Base-by-base conservation (phyloP, 768 basidiomycete genomes). In the Podaxis carcinomalis region DNA sequence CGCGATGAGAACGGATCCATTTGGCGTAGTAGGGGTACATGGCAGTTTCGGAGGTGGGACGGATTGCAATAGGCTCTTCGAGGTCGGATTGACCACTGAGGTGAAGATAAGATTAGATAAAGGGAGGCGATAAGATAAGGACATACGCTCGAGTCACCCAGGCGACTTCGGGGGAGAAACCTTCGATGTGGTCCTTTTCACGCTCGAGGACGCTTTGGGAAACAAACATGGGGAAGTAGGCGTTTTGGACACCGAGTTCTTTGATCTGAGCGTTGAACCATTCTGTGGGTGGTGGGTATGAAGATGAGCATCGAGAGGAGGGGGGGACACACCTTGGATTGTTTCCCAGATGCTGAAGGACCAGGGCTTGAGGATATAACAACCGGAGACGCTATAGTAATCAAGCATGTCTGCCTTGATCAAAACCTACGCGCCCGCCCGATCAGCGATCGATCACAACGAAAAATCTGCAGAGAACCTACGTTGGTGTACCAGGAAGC, bases 1-100 rank as follows among this genome's bases (percentile, higher is more conserved):
- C 97, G 61, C 97, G 92, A 75, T 99, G 90, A 63, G 89, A 92
- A 71, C 95, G 91, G 73, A 99, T 93, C 97, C 97, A 99, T 77
- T 98, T 98, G 61, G 96, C 88, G 73, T 98, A 99, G 78, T 98
- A 93, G 35, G 96, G 96, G 76, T 99, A 99, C 97, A 99, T 99
- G 73, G 90, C 93, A 35, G 96, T 99, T 75, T 99, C 96, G 0
- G 95, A 98, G 0, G 96, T 99, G 40, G 96, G 97, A 66, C 96
- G 91, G 69, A 99, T 97, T 50, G 96, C 96, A 65, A 99, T 93
- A 40, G 93, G 95, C 70, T 98, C 96, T 70, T 98, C 95, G 23
- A 99, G 83, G 35, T 98, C 96, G 19, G 93, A 93, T 64, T 83
- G 84, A 51, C 97, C 97, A 56, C 93, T 95, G 69, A 28, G 58